Percentiles rank a stretch among this genome's conserved stretches.
Evolutionary conservation across 2,329 filamentous ascomycete genomes (phyloP).

Genomic region (Aspergillus uvarum): DNA sequence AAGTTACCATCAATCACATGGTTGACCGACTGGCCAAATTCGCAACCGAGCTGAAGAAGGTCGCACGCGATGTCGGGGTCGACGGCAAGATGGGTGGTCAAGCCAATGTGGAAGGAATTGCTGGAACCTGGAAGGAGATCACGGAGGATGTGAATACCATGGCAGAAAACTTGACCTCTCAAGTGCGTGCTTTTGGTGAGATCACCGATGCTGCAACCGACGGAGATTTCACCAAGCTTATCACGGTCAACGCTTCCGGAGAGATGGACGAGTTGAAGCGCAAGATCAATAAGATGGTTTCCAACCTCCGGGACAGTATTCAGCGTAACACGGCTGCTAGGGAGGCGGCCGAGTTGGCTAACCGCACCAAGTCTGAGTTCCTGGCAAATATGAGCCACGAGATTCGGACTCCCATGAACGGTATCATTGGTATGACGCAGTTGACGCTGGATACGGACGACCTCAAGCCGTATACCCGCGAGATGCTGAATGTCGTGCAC

Average conservation of each 20-base stretch:
- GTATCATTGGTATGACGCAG: constrained; percentile 97
- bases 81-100: constrained; percentile 99
- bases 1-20: constrained; percentile 99
- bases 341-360: constrained; percentile 92
- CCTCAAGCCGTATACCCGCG: constrained; percentile 88
- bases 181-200: constrained; percentile 96
- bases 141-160: constrained; percentile 96
- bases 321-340: constrained; percentile 94
- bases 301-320: constrained; percentile 90
- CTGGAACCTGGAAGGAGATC: constrained; percentile 96
- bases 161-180: constrained; percentile 82
- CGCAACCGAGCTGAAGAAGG: constrained; percentile 91
- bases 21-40: constrained; percentile 92
- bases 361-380: constrained; percentile 98
- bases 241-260: constrained; percentile 94
- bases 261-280: constrained; percentile 99
- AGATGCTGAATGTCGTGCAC: constrained; percentile 98
- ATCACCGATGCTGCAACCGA: constrained; percentile 98
- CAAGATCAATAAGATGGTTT: constrained; percentile 99
- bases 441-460: constrained; percentile 93
- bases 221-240: constrained; percentile 93
- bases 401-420: constrained; percentile 96
- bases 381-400: constrained; percentile 99
- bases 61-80: constrained; percentile 93
- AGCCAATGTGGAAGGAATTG: constrained; percentile 87